Evolutionary conservation across 495 filamentous ascomycete species (phyloP), one percentile per base, ranked within the genome.

Genomic region (Penicillium cinerascens): DNA sequence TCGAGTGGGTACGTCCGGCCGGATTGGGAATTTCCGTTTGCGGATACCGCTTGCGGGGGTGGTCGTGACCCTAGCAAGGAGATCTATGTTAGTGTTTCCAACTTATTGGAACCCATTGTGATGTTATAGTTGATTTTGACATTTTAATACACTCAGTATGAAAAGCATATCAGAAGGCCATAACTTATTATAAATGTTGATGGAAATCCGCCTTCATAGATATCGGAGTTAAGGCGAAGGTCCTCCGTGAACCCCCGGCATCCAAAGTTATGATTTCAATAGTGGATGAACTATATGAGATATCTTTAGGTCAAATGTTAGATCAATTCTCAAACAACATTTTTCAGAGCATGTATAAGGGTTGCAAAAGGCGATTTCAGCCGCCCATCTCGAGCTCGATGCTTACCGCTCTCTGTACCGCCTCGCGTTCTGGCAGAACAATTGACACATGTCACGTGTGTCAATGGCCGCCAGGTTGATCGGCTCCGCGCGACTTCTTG

Each of bases 21-120:
- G 46, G 46, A 53, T 58, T 22, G 33, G 6, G 20, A 25, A 47
- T 25, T 23, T 47, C 20, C 29, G 55, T 49, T 57, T 58, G 49
- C 55, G 50, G 49, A 25, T 16, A 46, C 47, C 47, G 56, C 18
- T 42, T 51, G 27, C 56, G 26, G 56, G n/a, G 2, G 13, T 13
- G 29, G 13, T 33, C 29, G 11, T 33, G 9, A 13, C 29, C 29
- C 11, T 33, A 15, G 11, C 11, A 13, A 33, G 29, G 29, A 13
- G 13, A 11, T 33, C 29, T 33, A 33, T 33, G 11, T 33, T 33
- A 10, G 29, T 33, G 29, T 33, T 13, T 33, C 22, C 22, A 23
- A 13, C 1, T 33, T 1, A 3, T 33, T 33, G 6, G 13, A 4
- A 10, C 11, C 29, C 11, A 33, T 11, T 33, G 1, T 33, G 11